Base-by-base conservation (phyloP, 106 monocot genomes). In the Allium sativum region DNA sequence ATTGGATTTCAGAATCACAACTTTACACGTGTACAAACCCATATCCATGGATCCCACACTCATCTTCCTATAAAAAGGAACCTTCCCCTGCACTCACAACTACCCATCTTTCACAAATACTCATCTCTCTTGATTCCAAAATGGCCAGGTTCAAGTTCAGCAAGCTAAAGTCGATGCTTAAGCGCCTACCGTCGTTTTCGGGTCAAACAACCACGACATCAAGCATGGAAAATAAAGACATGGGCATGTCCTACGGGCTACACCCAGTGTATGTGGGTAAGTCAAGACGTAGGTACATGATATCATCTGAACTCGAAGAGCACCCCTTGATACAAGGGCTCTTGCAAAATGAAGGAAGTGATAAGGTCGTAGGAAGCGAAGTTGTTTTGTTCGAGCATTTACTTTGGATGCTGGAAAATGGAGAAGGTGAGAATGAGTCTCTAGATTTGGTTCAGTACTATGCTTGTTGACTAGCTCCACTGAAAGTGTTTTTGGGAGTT, bases 401-500 rank as follows among this genome's bases (percentile, higher is more conserved):
- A 15, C 77, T 85, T 19, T 85, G 84, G 84, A 85, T 85, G 84
- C 81, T 85, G 40, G 80, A 81, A 60, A 85, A 77, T 64, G 81
- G 73, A 22, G 84, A 81, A 13, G 73, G 69, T 7, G 74, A 72
- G 58, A 53, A 67, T 20, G 81, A 81, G 70, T 65, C 68, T 0
- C 51, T 81, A 7, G 84, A 80, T 65, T 74, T 85, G 67, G 77
- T 81, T 15, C 80, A 81, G 21, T 85, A 71, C 67, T 84, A 84
- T 44, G 66, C 72, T 6, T 84, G 79, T 67, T 80, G 66, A 70
- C 31, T 31, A 31, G 31, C 31, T 31, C 2, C 31, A 31, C 5
- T 31, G 31, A 5, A 5, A 5, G 0, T 31, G 31, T 31, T 2
- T 31, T 31, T 31, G 31, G 31, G 31, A 31, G 31, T 31, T 31